Conservation (phyloP, 805 yeast genomes). For the Ogataea saltuana region DNA sequence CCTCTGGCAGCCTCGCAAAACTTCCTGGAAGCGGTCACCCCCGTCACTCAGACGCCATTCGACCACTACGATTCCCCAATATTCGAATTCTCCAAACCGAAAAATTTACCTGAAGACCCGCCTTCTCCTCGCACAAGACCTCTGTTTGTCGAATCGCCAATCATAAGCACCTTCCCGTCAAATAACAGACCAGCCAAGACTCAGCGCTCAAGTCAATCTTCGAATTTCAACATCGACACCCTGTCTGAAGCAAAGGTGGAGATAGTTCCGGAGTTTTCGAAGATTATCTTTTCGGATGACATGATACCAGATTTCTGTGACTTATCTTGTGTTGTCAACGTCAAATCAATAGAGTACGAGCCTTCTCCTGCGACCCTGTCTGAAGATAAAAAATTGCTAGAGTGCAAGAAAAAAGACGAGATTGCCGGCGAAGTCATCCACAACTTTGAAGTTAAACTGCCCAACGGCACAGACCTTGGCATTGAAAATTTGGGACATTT, state of each 20-base stretch:
- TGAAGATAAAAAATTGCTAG: slow-evolving; percentile 19
- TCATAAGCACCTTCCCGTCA: slow-evolving; percentile 18
- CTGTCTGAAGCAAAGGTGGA: slow-evolving; percentile 25
- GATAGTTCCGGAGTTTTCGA: slow-evolving; percentile 30
- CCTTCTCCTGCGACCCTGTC: slow-evolving; percentile 22
- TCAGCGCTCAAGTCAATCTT: slow-evolving; percentile 1
- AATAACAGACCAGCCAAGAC: neutral
- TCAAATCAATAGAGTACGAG: slow-evolving; percentile 31
- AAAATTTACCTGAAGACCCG: neutral
- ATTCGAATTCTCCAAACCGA: neutral
- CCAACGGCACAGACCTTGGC: slow-evolving; percentile 18
- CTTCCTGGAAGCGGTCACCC: slow-evolving; percentile 24
- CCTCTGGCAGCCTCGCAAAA: slow-evolving; percentile 11
- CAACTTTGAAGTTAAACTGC: slow-evolving; percentile 19
- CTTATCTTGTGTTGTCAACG: slow-evolving; percentile 27
- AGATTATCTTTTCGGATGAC: slow-evolving; percentile 20
- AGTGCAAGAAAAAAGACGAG: slow-evolving; percentile 23
- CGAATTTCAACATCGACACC: slow-evolving; percentile 7
- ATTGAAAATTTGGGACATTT: slow-evolving; percentile 27
- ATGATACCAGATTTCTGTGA: slow-evolving; percentile 21
- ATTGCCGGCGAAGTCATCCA: slow-evolving; percentile 24
- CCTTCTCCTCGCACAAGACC: slow-evolving; percentile 21
- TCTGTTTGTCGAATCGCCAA: slow-evolving; percentile 17
- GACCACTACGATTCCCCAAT: slow-evolving; percentile 1
- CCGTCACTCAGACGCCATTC: slow-evolving; percentile 22